These are phyloP conservation scores for Aspergillus pseudonomiae DNA, from an alignment of 2,329 filamentous ascomycete species.

Conservation along the genomic window DNA sequence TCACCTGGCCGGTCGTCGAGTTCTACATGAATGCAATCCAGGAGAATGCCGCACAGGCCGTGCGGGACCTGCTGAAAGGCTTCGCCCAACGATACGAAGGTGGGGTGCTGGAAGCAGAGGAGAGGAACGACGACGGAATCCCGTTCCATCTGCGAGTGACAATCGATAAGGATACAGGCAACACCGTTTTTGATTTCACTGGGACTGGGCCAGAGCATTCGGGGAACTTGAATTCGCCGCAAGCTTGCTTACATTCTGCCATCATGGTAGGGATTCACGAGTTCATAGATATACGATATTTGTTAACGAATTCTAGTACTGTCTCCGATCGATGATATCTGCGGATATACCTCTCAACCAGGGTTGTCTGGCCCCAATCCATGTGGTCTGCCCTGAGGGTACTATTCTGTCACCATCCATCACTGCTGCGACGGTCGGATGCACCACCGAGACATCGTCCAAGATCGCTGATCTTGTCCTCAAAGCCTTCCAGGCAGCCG, in stretches of 20 bases:
- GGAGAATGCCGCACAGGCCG: constrained; percentile 72
- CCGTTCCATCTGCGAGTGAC: constrained; percentile 72
- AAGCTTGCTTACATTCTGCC: constrained; percentile 76
- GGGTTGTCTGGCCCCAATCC: constrained; percentile 74
- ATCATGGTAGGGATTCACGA: constrained; percentile 65
- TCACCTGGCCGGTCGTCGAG: constrained; percentile 38
- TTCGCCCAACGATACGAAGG: constrained; percentile 66
- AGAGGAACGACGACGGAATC: constrained; percentile 84
- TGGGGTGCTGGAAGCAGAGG: constrained; percentile 61
- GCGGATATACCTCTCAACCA: constrained; percentile 82
- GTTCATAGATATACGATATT: background rate
- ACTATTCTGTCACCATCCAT: constrained; percentile 71
- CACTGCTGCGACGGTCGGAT: constrained; percentile 68
- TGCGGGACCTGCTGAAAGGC: constrained; percentile 53
- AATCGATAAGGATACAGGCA: constrained; percentile 68
- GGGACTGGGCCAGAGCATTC: constrained; percentile 77
- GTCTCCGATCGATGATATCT: constrained; percentile 70
- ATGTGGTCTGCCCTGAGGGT: constrained; percentile 69
- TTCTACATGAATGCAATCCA: constrained; percentile 56
- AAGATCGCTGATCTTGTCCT: constrained; percentile 80
- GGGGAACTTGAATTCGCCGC: constrained; percentile 74
- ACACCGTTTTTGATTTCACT: constrained; percentile 73
- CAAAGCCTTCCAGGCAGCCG: constrained; percentile 73
- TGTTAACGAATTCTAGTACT: constrained; percentile 45
- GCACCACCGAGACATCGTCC: constrained; percentile 76